phyloP scores from a whole-genome alignment of 805 yeast genomes.

The Clavispora asparagi region DNA sequence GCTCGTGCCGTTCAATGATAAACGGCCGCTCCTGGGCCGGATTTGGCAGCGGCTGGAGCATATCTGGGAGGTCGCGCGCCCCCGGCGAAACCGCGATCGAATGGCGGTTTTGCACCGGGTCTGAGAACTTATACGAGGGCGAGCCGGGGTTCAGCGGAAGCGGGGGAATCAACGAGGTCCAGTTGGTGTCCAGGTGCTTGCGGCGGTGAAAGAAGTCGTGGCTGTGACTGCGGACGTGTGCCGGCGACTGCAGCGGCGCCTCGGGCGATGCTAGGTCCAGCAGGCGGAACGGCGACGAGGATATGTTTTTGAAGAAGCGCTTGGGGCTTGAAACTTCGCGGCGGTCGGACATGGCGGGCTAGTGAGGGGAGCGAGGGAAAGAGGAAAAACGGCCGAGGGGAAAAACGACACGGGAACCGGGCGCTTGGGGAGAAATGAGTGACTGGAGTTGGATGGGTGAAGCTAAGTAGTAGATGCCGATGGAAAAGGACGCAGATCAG shows the following conservation, averaged over 20 bases:
- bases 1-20: constrained; percentile 2
- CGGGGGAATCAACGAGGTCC: constrained; percentile 35
- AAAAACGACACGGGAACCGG: neutral
- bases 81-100: constrained; percentile 14
- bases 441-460: constrained; percentile 8
- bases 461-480: neutral
- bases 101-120: constrained; percentile 8
- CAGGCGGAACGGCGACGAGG: constrained; percentile 14
- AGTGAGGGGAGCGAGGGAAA: neutral
- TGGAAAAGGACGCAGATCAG: neutral
- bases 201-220: constrained; percentile 9
- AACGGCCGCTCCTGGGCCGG: constrained; percentile 6
- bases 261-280: neutral
- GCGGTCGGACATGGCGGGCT: neutral
- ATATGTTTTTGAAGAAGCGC: constrained; percentile 12
- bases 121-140: neutral
- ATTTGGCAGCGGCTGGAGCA: constrained; percentile 12
- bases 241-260: neutral
- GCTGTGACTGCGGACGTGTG: constrained; percentile 13
- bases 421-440: constrained; percentile 3
- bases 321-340: constrained; percentile 12
- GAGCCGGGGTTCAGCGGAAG: constrained; percentile 9
- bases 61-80: constrained; percentile 7
- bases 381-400: neutral
- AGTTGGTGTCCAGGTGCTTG: constrained; percentile 10